These are phyloP conservation scores for Parathielavia appendiculata DNA, from an alignment of 495 filamentous ascomycete genomes.

Conservation along the genomic window DNA sequence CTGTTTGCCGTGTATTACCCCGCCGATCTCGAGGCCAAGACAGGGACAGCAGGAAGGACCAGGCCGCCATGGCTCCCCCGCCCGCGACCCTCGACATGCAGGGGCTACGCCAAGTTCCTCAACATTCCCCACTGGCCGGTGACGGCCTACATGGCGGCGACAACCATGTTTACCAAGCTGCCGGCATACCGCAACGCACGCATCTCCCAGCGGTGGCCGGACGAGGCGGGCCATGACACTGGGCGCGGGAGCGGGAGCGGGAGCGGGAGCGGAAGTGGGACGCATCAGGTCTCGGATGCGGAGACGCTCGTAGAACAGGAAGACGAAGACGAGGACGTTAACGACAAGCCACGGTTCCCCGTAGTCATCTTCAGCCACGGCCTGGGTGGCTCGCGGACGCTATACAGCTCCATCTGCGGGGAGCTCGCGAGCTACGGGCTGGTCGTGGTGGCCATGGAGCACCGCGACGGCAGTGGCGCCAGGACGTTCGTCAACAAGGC, in stretches of 20 bases:
- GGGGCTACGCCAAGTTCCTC: slow-evolving; percentile 52
- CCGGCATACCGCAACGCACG: slow-evolving; percentile 52
- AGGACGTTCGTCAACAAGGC: slow-evolving; percentile 51
- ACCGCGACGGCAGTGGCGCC: slow-evolving; percentile 61
- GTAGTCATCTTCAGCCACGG: slow-evolving; percentile 67
- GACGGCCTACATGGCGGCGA: slow-evolving; percentile 44
- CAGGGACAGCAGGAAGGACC: slow-evolving; percentile 11
- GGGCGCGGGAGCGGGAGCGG: slow-evolving; percentile 37
- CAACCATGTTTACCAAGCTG: slow-evolving; percentile 53
- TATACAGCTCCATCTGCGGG: slow-evolving; percentile 57
- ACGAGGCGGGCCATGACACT: slow-evolving; percentile 8
- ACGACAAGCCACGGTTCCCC: slow-evolving; percentile 45
- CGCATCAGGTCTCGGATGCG: not conserved
- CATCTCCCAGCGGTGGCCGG: slow-evolving; percentile 29
- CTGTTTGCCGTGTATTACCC: slow-evolving; percentile 66
- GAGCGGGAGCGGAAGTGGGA: not conserved
- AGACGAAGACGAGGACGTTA: not conserved
- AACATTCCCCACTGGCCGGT: slow-evolving; percentile 38
- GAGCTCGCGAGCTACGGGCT: slow-evolving; percentile 61
- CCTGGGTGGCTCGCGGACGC: slow-evolving; percentile 57
- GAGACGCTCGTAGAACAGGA: slow-evolving; percentile 7
- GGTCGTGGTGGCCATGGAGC: slow-evolving; percentile 64
- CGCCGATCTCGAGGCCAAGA: slow-evolving; percentile 32
- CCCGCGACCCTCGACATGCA: slow-evolving; percentile 44
- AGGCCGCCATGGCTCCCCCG: slow-evolving; percentile 52